Percentiles rank a stretch among this genome's conserved stretches.
These are phyloP conservation scores for Ophiosphaerella narmari DNA, from an alignment of 2,329 filamentous ascomycete species.

Conservation along the genomic window DNA sequence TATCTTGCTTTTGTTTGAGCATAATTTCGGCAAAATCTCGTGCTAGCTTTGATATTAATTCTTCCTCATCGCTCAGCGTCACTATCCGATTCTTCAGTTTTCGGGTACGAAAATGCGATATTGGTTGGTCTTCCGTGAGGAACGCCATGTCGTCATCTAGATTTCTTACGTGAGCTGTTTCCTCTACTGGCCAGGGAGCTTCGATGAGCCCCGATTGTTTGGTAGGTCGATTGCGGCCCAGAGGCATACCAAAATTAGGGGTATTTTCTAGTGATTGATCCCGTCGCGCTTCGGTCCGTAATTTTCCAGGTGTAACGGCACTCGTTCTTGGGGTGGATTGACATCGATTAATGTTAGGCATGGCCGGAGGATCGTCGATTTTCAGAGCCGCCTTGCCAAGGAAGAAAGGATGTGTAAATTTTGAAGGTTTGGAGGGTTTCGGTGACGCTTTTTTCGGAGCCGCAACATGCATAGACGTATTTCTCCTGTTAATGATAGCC, in stretches of 20 bases:
- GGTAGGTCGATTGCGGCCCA: conserved; percentile 38
- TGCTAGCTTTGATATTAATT: conserved; percentile 29
- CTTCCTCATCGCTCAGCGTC: conserved; percentile 25
- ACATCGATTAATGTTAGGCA: conserved; percentile 10
- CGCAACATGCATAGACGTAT: conserved; percentile 16
- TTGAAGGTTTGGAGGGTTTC: conserved; percentile 46
- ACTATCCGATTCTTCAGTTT: conserved; percentile 49
- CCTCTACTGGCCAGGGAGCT: conserved; percentile 73
- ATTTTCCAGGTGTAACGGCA: conserved; percentile 54
- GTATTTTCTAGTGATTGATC: conserved; percentile 18
- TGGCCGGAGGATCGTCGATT: conserved; percentile 24
- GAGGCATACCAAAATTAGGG: conserved; percentile 25
- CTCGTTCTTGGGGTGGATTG: conserved; percentile 35
- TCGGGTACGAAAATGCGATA: conserved; percentile 15
- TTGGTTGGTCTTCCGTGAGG: neutral
- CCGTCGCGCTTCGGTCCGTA: conserved; percentile 42
- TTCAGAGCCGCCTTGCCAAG: conserved; percentile 55
- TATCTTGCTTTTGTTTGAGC: neutral
- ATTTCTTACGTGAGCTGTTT: conserved; percentile 53
- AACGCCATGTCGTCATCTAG: conserved; percentile 6
- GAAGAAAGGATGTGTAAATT: conserved; percentile 72
- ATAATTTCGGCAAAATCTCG: conserved; percentile 19
- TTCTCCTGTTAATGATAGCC: conserved; percentile 59
- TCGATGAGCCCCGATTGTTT: conserved; percentile 70
- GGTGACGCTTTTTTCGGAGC: conserved; percentile 22